Evolutionary conservation across 2,329 filamentous ascomycete genomes (phyloP).

Genomic region (Seiridium unicorne): DNA sequence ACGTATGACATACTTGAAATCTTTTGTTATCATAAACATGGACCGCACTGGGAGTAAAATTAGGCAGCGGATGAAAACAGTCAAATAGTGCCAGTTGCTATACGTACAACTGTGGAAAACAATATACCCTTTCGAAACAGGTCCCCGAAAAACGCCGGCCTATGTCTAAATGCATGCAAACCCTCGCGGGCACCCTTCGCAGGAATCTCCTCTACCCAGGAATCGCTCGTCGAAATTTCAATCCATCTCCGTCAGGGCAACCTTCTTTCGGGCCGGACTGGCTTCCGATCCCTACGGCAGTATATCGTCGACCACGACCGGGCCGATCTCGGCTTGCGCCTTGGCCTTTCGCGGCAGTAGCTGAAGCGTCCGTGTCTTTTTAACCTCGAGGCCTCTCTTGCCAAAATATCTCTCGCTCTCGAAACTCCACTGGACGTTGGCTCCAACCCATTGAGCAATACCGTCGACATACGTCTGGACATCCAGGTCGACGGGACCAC

Average conservation of each 20-base stretch:
- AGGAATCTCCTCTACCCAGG: slow-evolving; percentile 1
- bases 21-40: background rate
- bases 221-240: background rate
- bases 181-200: slow-evolving; percentile 2
- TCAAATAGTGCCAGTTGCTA: background rate
- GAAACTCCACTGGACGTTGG: slow-evolving; percentile 21
- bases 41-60: background rate
- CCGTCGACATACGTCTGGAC: slow-evolving; percentile 14
- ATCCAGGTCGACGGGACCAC: slow-evolving; percentile 14
- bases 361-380: slow-evolving; percentile 9
- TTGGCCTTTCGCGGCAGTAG: slow-evolving; percentile 9
- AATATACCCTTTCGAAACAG: background rate
- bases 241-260: background rate
- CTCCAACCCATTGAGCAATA: slow-evolving; percentile 20
- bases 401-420: slow-evolving; percentile 22
- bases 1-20: background rate
- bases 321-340: slow-evolving; percentile 15
- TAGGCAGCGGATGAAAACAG: background rate
- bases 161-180: background rate
- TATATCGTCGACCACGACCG: slow-evolving; percentile 5
- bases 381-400: slow-evolving; percentile 13
- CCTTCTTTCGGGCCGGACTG: background rate
- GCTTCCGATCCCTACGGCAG: background rate
- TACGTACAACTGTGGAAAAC: background rate
- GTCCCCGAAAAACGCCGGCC: background rate